Conservation (phyloP, 805 yeast species). For the Candida montana region DNA sequence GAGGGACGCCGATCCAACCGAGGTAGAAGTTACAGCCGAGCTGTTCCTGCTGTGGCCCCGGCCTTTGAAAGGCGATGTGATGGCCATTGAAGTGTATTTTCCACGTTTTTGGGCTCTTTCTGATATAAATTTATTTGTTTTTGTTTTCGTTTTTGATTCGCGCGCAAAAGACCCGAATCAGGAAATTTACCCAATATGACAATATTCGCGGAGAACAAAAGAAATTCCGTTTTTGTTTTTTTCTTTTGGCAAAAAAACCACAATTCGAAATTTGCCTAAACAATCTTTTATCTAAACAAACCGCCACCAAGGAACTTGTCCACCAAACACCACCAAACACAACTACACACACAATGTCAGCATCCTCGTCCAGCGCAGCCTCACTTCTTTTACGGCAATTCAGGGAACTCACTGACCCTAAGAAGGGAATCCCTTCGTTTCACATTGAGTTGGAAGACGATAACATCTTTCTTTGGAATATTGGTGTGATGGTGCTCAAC, state of each 20-base stretch:
- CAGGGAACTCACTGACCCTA: constrained; percentile 90
- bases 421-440: constrained; percentile 67
- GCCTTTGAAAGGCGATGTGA: constrained; percentile 32
- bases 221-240: not conserved
- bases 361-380: constrained; percentile 47
- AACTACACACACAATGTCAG: constrained; percentile 6
- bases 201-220: not conserved
- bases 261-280: not conserved
- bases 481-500: constrained; percentile 88
- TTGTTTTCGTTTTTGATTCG: not conserved
- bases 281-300: not conserved
- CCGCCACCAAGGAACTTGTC: not conserved
- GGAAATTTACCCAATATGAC: not conserved
- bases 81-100: constrained; percentile 17
- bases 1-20: constrained; percentile 25
- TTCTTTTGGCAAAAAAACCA: not conserved
- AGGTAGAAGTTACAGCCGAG: constrained; percentile 23
- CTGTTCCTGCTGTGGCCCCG: constrained; percentile 14
- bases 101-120: not conserved
- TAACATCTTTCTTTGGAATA: constrained; percentile 65
- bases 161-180: not conserved
- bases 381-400: constrained; percentile 88
- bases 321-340: not conserved
- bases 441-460: constrained; percentile 66
- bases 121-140: not conserved